Percentiles rank a stretch among this genome's conserved stretches.
Evolutionary conservation across 1,284 basidiomycete species (phyloP).

Genomic region (Microbotryum violaceum): DNA sequence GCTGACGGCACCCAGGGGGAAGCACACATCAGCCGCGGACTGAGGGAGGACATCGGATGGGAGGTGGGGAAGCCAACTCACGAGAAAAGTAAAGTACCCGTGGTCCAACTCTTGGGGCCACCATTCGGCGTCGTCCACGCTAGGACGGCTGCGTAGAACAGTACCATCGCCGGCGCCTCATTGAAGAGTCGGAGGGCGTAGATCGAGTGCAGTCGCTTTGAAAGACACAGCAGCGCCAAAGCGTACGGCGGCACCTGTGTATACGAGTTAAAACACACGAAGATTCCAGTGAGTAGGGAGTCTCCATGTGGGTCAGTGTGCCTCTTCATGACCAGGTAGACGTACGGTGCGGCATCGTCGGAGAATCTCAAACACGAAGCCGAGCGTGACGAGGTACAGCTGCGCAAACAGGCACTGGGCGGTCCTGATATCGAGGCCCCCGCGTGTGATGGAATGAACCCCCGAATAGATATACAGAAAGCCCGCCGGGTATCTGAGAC

Average conservation of each 20-base stretch:
- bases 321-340: background rate
- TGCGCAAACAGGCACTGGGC: constrained; percentile 72
- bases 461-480: constrained; percentile 76
- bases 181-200: constrained; percentile 90
- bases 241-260: constrained; percentile 65
- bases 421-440: constrained; percentile 54
- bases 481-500: constrained; percentile 79
- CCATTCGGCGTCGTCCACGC: constrained; percentile 22
- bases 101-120: constrained; percentile 46
- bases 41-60: constrained; percentile 8
- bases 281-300: background rate
- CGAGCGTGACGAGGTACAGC: constrained; percentile 62
- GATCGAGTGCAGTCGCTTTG: constrained; percentile 90
- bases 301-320: no score
- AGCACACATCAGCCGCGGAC: background rate
- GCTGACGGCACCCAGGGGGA: constrained; percentile 45
- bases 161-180: constrained; percentile 75
- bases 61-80: constrained; percentile 41
- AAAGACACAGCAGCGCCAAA: constrained; percentile 66
- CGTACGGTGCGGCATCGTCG: constrained; percentile 35
- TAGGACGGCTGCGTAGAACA: constrained; percentile 43
- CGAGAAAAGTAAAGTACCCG: constrained; percentile 66
- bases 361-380: constrained; percentile 63
- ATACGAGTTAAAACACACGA: no score
- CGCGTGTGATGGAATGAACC: constrained; percentile 60